Evolutionary conservation across 2,329 filamentous ascomycete genomes (phyloP), one percentile per base, ranked within the genome.

Genomic region (Pochonia chlamydosporia): DNA sequence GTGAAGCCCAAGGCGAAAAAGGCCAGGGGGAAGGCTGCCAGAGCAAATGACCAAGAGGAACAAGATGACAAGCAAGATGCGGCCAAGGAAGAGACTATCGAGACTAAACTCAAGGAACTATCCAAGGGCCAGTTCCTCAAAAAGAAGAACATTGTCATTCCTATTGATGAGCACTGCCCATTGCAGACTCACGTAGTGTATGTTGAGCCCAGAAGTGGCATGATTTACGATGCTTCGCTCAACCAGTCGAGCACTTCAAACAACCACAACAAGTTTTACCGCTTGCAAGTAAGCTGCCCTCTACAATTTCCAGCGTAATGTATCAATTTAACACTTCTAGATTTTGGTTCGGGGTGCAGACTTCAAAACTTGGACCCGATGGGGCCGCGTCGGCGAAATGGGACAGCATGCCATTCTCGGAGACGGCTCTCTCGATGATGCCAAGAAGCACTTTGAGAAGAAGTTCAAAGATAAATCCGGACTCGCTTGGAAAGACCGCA

Each of bases 221-320:
- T 85, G 47, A 88, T 92, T 41, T 92, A 80, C 62, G 89, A 95
- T 60, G 88, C 86, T 1, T 82, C 85, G 0, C 71, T 95, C 40
- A 93, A 91, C 55, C 85, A 91, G 61, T 86, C 88, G 10, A 87
- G 89, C 54, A 71, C 86, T 0, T 68, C 71, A 0, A 66, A 75
- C 40, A 93, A 92, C 60, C 86, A 87, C 64, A 92, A 93, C 64
- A 93, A 93, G 55, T 92, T 91, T 63, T 92, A 91, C 59, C 79
- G 81, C 24, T 63, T 90, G 24, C 87, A 92, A 70, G 71, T 87
- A 52, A 58, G 62, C 54, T 43, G 31, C n/a, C n/a, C 7, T 33
- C 5, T 33, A 14, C 6, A 33, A 44, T 33, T 21, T 40, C 20
- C n/a, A n/a, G n/a, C n/a, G n/a, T n/a, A 25, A 24, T 6, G 14